Evolutionary conservation across 192 early-diverging fungal genomes (phyloP).

Genomic region (Funneliformis mosseae): DNA sequence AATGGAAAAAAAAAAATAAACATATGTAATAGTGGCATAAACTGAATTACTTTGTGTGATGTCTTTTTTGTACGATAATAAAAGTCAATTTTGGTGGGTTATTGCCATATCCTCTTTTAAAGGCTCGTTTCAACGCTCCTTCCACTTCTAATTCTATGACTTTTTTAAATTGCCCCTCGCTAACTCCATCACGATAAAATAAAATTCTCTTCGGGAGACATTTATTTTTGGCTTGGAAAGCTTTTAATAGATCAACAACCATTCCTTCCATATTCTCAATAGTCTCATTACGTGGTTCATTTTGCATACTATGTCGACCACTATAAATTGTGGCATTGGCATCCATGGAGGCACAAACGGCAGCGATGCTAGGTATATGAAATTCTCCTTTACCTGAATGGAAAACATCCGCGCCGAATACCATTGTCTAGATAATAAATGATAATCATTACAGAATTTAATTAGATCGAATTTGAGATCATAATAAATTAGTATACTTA

Average conservation of each 20-base stretch:
- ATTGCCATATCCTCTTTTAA: not conserved
- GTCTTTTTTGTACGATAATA: slow-evolving; percentile 87
- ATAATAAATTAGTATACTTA: not conserved
- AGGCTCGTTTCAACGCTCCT: not conserved
- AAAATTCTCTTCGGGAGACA: slow-evolving; percentile 72
- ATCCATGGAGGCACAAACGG: slow-evolving; percentile 53
- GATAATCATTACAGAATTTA: too few relatives aligned
- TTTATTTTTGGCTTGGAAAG: slow-evolving; percentile 53
- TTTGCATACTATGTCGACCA: slow-evolving; percentile 48
- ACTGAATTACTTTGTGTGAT: slow-evolving; percentile 66
- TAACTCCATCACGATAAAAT: slow-evolving; percentile 86
- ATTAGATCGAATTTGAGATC: too few relatives aligned
- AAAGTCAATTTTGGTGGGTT: slow-evolving; percentile 75
- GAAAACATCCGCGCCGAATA: slow-evolving; percentile 14
- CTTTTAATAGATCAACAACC: slow-evolving; percentile 62
- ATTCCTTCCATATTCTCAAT: slow-evolving; percentile 62
- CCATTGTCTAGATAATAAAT: not conserved
- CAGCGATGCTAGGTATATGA: slow-evolving; percentile 21
- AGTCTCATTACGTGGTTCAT: slow-evolving; percentile 63
- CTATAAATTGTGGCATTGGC: slow-evolving; percentile 56
- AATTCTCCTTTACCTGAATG: slow-evolving; percentile 12
- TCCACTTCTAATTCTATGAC: not conserved
- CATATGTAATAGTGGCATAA: not conserved
- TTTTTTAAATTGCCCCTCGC: slow-evolving; percentile 67
- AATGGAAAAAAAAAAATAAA: not conserved